Conservation (phyloP, 2,329 filamentous ascomycete genomes). For the Penicillium janthinellum region DNA sequence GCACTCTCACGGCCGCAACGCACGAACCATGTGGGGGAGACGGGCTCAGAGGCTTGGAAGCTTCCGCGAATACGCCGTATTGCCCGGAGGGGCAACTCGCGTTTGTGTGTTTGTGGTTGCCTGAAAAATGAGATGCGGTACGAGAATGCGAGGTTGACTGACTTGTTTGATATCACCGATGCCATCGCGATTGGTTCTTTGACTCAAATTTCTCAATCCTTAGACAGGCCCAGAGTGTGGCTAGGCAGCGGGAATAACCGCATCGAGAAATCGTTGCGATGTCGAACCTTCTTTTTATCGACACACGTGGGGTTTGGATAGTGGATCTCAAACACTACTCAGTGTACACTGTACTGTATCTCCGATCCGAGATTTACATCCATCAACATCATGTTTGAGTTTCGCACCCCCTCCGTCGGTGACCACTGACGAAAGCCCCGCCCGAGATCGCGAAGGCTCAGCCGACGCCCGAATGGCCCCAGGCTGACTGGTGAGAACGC, state of each 20-base stretch:
- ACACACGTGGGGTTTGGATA: neutral
- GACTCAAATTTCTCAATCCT: too few relatives aligned
- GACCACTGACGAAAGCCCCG: neutral
- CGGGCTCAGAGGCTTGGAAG: neutral
- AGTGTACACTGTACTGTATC: too few relatives aligned
- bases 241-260: conserved; percentile 2
- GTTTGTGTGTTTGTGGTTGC: neutral
- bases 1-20: neutral
- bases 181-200: neutral
- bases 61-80: neutral
- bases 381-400: too few relatives aligned
- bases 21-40: conserved; percentile 18
- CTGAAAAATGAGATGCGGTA: neutral
- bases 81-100: neutral
- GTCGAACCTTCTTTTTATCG: neutral
- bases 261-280: conserved; percentile 6
- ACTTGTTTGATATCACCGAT: neutral
- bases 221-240: neutral
- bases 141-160: neutral
- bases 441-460: neutral
- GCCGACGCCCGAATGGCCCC: neutral
- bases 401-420: too few relatives aligned
- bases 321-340: neutral
- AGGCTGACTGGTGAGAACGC: neutral
- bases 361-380: too few relatives aligned